phyloP scores from a whole-genome alignment of 805 yeast genomes.

The Scheffersomyces stipitis region DNA sequence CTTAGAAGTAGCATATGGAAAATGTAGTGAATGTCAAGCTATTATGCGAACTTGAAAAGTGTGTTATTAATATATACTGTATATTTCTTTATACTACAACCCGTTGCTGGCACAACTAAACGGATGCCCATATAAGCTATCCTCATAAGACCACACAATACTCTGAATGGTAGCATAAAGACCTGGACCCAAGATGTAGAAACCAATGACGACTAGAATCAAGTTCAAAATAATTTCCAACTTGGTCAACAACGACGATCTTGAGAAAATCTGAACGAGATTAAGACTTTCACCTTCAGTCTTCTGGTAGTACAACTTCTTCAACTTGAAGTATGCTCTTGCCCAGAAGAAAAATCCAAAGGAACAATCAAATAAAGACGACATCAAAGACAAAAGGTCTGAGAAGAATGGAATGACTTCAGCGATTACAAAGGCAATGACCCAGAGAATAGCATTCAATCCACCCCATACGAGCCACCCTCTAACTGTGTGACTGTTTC shows the following conservation, averaged over 20 bases:
- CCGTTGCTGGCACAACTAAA: constrained; percentile 50
- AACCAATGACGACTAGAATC: constrained; percentile 44
- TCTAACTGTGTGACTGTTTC: constrained; percentile 44
- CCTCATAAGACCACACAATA: constrained; percentile 50
- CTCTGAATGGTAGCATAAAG: constrained; percentile 55
- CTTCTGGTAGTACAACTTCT: constrained; percentile 21
- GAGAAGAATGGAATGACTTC: constrained; percentile 66
- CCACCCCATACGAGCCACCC: constrained; percentile 58
- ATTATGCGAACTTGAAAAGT: constrained; percentile 1
- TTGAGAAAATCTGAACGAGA: constrained; percentile 23
- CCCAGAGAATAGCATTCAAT: constrained; percentile 46
- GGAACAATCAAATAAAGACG: constrained; percentile 64
- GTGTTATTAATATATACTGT: neutral
- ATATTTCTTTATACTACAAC: constrained; percentile 5
- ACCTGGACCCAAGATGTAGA: constrained; percentile 61
- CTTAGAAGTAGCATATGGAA: too few species aligned
- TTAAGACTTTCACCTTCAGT: constrained; percentile 20
- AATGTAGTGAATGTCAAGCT: too few species aligned
- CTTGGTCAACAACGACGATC: constrained; percentile 29
- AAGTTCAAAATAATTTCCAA: constrained; percentile 37
- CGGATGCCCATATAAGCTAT: constrained; percentile 49
- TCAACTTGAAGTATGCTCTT: constrained; percentile 51
- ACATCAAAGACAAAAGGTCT: constrained; percentile 57
- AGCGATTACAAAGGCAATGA: constrained; percentile 55
- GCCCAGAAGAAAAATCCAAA: constrained; percentile 67